Conservation (phyloP, 805 yeast species). For the Pichia phayaonensis region DNA sequence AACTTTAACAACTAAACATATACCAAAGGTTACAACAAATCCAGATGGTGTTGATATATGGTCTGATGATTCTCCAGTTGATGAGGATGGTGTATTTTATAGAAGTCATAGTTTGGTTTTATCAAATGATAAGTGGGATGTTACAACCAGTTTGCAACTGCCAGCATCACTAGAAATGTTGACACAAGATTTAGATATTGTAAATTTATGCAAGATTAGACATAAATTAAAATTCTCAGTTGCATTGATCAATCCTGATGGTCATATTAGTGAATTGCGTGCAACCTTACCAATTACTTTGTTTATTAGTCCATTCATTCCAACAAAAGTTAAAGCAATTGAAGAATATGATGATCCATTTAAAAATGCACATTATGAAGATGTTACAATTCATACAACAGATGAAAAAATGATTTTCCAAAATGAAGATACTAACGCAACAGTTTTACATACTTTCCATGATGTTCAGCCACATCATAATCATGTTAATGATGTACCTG, state of each 20-base stretch:
- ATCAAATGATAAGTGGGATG: slow-evolving; percentile 67
- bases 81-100: slow-evolving; percentile 33
- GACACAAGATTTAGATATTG: slow-evolving; percentile 81
- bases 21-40: slow-evolving; percentile 32
- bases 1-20: slow-evolving; percentile 40
- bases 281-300: slow-evolving; percentile 75
- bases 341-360: slow-evolving; percentile 22
- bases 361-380: slow-evolving; percentile 18
- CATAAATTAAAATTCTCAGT: slow-evolving; percentile 82
- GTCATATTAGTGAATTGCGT: slow-evolving; percentile 84
- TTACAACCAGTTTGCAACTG: slow-evolving; percentile 48
- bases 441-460: not conserved
- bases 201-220: slow-evolving; percentile 65
- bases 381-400: slow-evolving; percentile 20
- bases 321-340: slow-evolving; percentile 45
- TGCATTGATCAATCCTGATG: slow-evolving; percentile 78
- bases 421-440: slow-evolving; percentile 14
- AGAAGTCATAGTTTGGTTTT: slow-evolving; percentile 24
- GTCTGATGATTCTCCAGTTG: slow-evolving; percentile 25
- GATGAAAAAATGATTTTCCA: slow-evolving; percentile 25
- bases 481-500: slow-evolving; percentile 3
- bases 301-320: slow-evolving; percentile 61
- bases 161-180: slow-evolving; percentile 70
- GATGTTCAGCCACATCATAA: not conserved
- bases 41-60: slow-evolving; percentile 38